Evolutionary conservation across 345 rosid genomes (phyloP).

Genomic region (Aquilaria malaccensis): DNA sequence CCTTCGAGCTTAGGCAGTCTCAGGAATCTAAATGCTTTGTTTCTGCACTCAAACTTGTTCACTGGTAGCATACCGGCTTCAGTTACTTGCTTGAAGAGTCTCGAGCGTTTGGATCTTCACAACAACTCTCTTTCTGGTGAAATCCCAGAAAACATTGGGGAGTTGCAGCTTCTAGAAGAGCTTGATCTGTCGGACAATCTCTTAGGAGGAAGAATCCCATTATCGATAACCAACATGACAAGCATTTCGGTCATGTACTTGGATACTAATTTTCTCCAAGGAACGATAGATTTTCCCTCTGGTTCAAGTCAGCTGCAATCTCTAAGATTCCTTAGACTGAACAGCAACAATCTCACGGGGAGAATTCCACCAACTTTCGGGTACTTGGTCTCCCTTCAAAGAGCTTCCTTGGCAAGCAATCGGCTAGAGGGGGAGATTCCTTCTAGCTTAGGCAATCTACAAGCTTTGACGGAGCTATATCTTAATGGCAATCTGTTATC

Average conservation of each 20-base stretch:
- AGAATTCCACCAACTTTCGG: constrained; percentile 29
- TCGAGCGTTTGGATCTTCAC: constrained; percentile 40
- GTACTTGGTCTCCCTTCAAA: constrained; percentile 32
- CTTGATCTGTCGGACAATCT: constrained; percentile 43
- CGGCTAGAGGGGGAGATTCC: constrained; percentile 42
- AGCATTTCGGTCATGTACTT: constrained; percentile 35
- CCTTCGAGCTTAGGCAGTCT: constrained; percentile 36
- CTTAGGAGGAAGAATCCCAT: constrained; percentile 31
- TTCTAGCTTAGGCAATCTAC: constrained; percentile 31
- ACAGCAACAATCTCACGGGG: constrained; percentile 35
- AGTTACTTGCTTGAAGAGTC: constrained; percentile 28
- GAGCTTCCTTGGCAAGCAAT: constrained; percentile 44
- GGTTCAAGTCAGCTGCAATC: constrained; percentile 29
- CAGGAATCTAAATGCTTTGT: constrained; percentile 25
- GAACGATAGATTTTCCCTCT: constrained; percentile 34
- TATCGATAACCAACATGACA: constrained; percentile 27
- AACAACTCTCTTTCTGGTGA: constrained; percentile 29
- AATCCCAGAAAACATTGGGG: constrained; percentile 33
- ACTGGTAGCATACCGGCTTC: constrained; percentile 32
- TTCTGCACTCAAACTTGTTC: constrained; percentile 35
- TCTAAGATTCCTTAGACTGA: constrained; percentile 38
- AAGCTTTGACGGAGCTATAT: constrained; percentile 42
- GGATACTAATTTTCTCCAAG: constrained; percentile 35
- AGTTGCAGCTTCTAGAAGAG: constrained; percentile 30
- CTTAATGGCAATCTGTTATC: constrained; percentile 32